Base-by-base conservation (phyloP, 768 basidiomycete species). In the Boletus vermiculosoides region DNA sequence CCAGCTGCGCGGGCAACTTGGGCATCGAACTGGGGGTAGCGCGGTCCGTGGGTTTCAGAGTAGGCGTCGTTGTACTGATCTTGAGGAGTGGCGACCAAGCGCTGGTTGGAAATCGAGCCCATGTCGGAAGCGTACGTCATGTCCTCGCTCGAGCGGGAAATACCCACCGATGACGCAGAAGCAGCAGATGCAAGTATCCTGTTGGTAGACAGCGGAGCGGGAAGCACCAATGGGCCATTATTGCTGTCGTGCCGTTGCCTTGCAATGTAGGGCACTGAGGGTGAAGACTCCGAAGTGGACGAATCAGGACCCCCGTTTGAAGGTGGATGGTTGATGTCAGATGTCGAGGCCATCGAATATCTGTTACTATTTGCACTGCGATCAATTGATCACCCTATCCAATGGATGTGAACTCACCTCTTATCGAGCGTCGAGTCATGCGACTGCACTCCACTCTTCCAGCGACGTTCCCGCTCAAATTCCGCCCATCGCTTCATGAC, bases 401-500 rank as follows among this genome's bases (percentile, higher is more conserved):
- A 58, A 52, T 31, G 16, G 52, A 55, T 23, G 37, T 40, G 52
- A n/a, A 50, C 84, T 58, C 68, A 90, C 90, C 83, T 77, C 70
- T 71, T 87, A 53, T 90, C 88, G 66, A 80, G 84, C 6, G 83
- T 81, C 23, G 85, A 87, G 67, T 96, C 93, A 58, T 90, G 82
- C 5, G 92, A 94, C 61, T 88, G 84, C 22, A 83, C 83, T 8
- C 93, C 94, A 67, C 73, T 88, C 84, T 87, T 94, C 93, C 92
- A 98, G 59, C 94, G 81, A 63, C 96, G 77, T 63, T 98, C 97
- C 48, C 96, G 80, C 78, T 98, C 97, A 71, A 97, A 98, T 74
- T 98, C 97, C 18, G 86, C 94, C 96, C 96, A 99, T 40, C 93
- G 84, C 80, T 98, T 98, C 97, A 98, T 98, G 36, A 96, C 90